Conservation (phyloP, 2,329 filamentous ascomycete species). For the Pseudogymnoascus sp. region DNA sequence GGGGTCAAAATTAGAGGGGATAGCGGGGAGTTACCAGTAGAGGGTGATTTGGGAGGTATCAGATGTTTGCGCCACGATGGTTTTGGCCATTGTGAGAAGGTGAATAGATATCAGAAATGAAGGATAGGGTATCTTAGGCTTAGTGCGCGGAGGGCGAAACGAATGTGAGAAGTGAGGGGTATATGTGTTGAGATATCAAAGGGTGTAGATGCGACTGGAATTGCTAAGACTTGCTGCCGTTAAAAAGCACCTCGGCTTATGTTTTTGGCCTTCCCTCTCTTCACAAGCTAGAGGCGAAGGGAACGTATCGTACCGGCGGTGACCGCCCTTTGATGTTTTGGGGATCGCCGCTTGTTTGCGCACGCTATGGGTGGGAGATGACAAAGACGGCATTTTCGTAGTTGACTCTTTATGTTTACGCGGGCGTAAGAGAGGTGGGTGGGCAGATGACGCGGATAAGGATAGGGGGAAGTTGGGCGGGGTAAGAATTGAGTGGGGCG, state of each 20-base stretch:
- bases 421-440: no score
- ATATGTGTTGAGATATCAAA: neutral
- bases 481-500: no score
- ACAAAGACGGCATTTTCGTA: neutral
- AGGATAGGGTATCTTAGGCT: neutral
- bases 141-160: neutral
- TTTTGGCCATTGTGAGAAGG: neutral
- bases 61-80: neutral
- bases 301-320: slow-evolving; percentile 1
- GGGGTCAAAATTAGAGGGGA: neutral
- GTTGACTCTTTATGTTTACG: neutral
- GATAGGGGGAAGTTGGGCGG: no score
- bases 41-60: neutral
- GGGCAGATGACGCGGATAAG: no score
- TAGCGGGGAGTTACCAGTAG: neutral
- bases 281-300: neutral
- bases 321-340: neutral
- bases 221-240: neutral
- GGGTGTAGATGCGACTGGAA: neutral
- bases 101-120: neutral
- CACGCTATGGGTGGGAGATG: neutral
- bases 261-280: neutral
- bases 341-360: neutral
- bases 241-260: neutral
- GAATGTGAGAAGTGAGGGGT: neutral